Base-by-base conservation (phyloP, 345 rosid genomes). In the Reutealis trisperma region DNA sequence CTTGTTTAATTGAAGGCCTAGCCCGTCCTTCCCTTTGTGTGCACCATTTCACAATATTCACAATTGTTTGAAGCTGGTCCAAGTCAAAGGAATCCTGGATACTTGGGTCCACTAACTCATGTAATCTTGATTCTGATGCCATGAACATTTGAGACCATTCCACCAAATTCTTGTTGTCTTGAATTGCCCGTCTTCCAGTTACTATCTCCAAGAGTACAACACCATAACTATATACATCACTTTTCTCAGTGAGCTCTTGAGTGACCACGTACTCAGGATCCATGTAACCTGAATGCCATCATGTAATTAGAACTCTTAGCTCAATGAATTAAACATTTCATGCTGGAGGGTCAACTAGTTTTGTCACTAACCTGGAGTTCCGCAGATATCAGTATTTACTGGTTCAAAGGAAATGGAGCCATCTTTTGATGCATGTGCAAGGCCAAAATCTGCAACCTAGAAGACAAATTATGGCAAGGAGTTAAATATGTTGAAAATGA, bases 391-490 rank as follows among this genome's bases (percentile, higher is more conserved):
- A 10, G 94, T 93, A 73, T 90, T 90, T 63, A 92, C 88, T 18
- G 96, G 98, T 77, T 93, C 99, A 54, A 93, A 95, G 86, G 88
- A 85, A 78, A 95, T 81, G 57, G 99, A 95, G 63, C 97, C 93
- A 79, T 90, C 92, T 82, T 90, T 95, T 51, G 98, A 90, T 85
- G 98, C 91, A 86, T 91, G 93, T 27, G 89, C 93, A 67, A 92
- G 97, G 70, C 99, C 99, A 72, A 95, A 95, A 91, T 95, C 99
- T 52, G 99, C 98, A 87, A 95, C 85, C 99, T 95, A 88, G 78
- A 83, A 27, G 62, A 78, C 62, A 73, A 74, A 82, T 72, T 59
- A 42, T 55, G 27, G 67, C n/a, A 58, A 79, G 65, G 41, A 37
- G 24, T 25, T 6, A 27, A 27, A 3, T 15, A 54, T 19, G 15